phyloP scores from a whole-genome alignment of 306 rosid species.

The Fragaria ananassa region DNA sequence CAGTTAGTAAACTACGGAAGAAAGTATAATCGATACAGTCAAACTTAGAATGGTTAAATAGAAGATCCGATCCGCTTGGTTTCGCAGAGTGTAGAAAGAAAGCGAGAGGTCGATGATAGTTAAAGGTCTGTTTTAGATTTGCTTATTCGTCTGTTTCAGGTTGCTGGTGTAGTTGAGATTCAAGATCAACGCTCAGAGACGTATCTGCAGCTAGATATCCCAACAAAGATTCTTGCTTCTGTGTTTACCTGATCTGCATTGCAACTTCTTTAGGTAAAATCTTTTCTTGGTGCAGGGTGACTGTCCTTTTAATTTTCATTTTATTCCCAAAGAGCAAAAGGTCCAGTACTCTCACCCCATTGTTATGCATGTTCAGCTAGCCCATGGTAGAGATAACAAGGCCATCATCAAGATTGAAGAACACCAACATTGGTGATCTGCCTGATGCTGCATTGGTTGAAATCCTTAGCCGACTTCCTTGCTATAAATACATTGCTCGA shows the following conservation, averaged over 20 bases:
- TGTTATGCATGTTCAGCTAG: neutral
- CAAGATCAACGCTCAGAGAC: neutral
- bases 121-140: too few species aligned
- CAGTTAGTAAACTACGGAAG: too few species aligned
- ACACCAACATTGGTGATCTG: neutral
- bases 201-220: neutral
- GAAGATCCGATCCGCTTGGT: too few species aligned
- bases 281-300: neutral
- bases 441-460: neutral
- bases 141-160: neutral
- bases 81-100: too few species aligned
- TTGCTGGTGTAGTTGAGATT: neutral
- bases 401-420: neutral
- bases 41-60: too few species aligned
- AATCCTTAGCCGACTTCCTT: neutral
- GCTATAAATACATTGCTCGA: neutral
- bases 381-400: neutral
- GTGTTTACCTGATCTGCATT: neutral
- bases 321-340: neutral
- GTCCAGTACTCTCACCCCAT: neutral
- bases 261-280: neutral
- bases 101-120: too few species aligned
- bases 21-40: too few species aligned
- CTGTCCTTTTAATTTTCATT: neutral
- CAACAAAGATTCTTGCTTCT: neutral